These are phyloP conservation scores for Acacia pycnantha DNA, from an alignment of 331 rosid genomes.

Conservation along the genomic window DNA sequence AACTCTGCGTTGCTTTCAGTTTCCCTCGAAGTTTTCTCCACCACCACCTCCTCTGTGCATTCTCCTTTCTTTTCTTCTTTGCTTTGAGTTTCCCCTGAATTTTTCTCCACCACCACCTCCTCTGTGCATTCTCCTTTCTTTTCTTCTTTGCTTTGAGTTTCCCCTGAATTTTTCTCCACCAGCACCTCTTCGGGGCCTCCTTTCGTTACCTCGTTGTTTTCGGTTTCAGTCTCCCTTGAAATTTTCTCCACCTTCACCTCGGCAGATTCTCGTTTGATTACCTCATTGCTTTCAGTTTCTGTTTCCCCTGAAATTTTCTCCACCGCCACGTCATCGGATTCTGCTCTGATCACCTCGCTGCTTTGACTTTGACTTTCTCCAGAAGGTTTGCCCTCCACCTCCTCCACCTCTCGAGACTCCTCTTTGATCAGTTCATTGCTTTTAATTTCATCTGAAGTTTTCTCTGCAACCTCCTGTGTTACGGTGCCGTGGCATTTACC, in stretches of 20 bases:
- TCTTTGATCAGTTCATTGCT: not conserved
- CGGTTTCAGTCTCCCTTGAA: not conserved
- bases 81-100: not conserved
- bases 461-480: not conserved
- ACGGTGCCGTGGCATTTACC: not conserved
- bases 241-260: not conserved
- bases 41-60: not conserved
- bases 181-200: not conserved
- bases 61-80: not conserved
- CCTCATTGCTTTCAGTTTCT: not conserved
- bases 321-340: not conserved
- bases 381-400: not conserved
- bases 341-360: not conserved
- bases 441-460: slow-evolving; percentile 17
- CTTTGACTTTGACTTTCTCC: not conserved
- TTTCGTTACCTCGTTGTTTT: not conserved
- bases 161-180: not conserved
- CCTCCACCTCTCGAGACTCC: slow-evolving; percentile 5
- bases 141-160: not conserved
- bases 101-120: not conserved
- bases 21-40: not conserved
- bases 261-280: not conserved
- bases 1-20: too few relatives aligned
- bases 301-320: not conserved
- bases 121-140: not conserved